Base-by-base conservation (phyloP, 306 rosid genomes). In the Geum urbanum region DNA sequence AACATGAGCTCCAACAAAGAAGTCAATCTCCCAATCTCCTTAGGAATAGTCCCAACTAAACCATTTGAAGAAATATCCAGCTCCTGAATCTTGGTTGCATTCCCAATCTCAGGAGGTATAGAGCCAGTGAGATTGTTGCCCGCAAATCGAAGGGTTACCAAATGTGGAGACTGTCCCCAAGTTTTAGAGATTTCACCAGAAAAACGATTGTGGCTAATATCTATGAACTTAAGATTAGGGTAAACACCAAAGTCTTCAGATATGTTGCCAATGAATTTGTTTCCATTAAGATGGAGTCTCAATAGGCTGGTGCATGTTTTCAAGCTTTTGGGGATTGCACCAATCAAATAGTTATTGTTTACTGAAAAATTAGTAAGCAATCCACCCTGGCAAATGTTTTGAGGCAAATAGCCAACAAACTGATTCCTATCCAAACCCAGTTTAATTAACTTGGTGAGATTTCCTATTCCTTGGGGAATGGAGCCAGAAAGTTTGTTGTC, bases 181-280 rank as follows among this genome's bases (percentile, higher is more conserved):
- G 19, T 66, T 0, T 13, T 13, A 18, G 72, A 74, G n/a, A 74
- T 13, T 56, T 66, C 72, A 35, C 78, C 78, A 0, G 40, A 6
- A 1, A 72, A 9, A 0, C 27, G 3, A 16, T 51, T 73, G 53
- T 6, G 35, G 40, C 77, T 72, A 27, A 84, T 16, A 69, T 84
- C 80, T 20, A 80, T 24, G 55, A 74, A 80, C 51, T 67, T 49
- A 16, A 84, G 67, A 14, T 56, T 62, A 6, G 84, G 87, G 63
- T 80, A 80, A 56, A 80, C 48, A 5, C 87, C 80, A 7, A 80
- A 83, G 9, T 60, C 76, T 77, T 77, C 78, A 0, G 84, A 76
- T 50, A 83, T 9, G 18, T 83, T 63, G 3, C 76, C 87, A 14
- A 2, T 13, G 16, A 83, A 73, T 11, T 62, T 67, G 78, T 83